Base-by-base conservation (phyloP, 768 basidiomycete species). In the Rhodotorula babjevae region DNA sequence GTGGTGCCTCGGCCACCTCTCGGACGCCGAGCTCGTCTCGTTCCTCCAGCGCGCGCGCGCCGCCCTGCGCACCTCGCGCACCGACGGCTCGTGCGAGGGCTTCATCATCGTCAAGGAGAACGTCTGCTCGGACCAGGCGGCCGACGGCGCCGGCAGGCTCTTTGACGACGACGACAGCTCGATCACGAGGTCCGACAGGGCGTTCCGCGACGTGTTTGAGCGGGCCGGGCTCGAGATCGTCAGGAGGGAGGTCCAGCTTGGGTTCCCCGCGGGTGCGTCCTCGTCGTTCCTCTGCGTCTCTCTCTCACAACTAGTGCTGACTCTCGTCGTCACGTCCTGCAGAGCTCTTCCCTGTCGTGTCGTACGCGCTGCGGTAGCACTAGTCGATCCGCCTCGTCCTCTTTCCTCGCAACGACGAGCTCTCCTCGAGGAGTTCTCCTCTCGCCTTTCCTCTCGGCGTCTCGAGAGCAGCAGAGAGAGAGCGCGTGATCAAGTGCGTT, bases 91-190 rank as follows among this genome's bases (percentile, higher is more conserved):
- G 21, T 42, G 62, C 78, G 81, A 78, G 3, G 77, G 81, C 55
- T 87, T 89, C 66, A 71, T 91, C 52, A 89, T 98, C 65, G 84
- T 97, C 23, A 99, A 99, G 81, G 95, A 99, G 82, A 78, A 79
- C 65, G 76, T 89, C 27, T 95, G 92, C 79, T 80, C 83, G 2
- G 88, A 94, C 78, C 78, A 70, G 2, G 80, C 81, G 19, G 85
- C 85, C 46, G 88, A 85, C 3, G 80, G 80, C 25, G 83, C 87
- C 0, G 81, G 82, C 33, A 82, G 85, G 19, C 79, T 87, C 15
- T 92, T 92, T 77, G 94, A 97, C 78, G 87, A 89, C 68, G 83
- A 89, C 68, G 95, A 99, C 81, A 93, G 91, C 27, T 93, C 90
- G 79, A 82, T 95, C 78, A 97, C 91, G 16, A 87, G 95, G 79